These are phyloP conservation scores for Chlorokybus atmophyticus DNA, from an alignment of 139 green algal species.

Conservation along the genomic window DNA sequence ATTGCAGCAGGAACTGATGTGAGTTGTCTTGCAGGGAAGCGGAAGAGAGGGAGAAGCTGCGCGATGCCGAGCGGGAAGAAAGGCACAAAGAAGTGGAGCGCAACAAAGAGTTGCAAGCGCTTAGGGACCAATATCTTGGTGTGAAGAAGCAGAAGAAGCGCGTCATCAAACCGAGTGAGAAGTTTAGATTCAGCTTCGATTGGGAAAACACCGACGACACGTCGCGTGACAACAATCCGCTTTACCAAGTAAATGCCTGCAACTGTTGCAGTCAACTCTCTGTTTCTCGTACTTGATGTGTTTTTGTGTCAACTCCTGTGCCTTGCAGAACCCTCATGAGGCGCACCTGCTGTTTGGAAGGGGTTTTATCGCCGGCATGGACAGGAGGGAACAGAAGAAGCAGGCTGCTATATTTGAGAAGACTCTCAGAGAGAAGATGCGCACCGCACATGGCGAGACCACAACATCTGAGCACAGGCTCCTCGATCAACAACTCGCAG, in stretches of 20 bases:
- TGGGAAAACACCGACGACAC: constrained; percentile 93
- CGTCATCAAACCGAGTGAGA: constrained; percentile 64
- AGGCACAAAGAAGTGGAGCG: constrained; percentile 43
- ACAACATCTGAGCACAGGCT: no score
- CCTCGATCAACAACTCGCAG: no score
- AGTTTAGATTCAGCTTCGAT: constrained; percentile 94
- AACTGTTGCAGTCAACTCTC: no score
- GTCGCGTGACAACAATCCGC: constrained; percentile 71
- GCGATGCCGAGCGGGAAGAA: neutral
- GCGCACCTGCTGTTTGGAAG: constrained; percentile 83
- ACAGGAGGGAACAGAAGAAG: constrained; percentile 88
- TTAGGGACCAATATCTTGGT: constrained; percentile 84
- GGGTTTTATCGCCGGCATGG: constrained; percentile 79
- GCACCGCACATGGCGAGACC: no score
- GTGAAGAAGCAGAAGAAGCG: constrained; percentile 60
- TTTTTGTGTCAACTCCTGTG: no score
- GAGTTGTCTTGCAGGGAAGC: no score
- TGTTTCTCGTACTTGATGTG: no score
- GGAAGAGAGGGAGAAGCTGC: constrained; percentile 2
- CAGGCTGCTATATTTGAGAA: no score
- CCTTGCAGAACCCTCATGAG: constrained; percentile 43
- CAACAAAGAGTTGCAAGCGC: constrained; percentile 73
- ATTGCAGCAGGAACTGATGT: no score
- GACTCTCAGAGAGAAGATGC: no score
- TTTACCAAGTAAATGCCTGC: no score